phyloP scores from a whole-genome alignment of 108 stramenopile species.

The Fistulifera pelliculosa region DNA sequence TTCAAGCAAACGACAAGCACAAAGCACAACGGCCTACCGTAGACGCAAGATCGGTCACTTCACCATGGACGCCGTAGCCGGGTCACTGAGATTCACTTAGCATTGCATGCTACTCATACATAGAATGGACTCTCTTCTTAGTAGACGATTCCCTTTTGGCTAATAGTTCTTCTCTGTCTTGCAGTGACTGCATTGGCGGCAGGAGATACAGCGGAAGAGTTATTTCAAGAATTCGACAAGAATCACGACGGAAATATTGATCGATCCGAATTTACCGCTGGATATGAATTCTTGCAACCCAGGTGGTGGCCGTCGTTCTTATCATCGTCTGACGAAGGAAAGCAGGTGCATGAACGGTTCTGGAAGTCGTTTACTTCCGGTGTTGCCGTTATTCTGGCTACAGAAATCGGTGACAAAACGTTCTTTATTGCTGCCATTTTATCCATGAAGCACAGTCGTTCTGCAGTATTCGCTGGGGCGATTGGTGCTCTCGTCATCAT shows the following conservation, averaged over 20 bases:
- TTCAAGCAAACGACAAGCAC: too few species aligned
- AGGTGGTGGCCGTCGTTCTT: neutral
- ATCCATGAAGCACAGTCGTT: constrained; percentile 83
- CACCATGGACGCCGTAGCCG: too few species aligned
- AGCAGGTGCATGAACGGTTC: constrained; percentile 22
- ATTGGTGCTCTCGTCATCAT: constrained; percentile 87
- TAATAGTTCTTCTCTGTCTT: too few species aligned
- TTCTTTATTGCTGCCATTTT: constrained; percentile 99
- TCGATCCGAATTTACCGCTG: constrained; percentile 11
- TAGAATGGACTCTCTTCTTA: too few species aligned
- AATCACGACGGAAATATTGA: constrained; percentile 25
- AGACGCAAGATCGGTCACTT: too few species aligned
- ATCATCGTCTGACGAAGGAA: neutral
- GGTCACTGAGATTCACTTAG: too few species aligned
- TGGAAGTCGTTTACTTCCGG: constrained; percentile 62
- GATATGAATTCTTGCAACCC: constrained; percentile 2
- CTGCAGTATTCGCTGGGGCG: constrained; percentile 89
- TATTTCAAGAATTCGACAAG: constrained; percentile 17
- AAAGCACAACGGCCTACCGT: too few species aligned
- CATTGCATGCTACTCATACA: too few species aligned
- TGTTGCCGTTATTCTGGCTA: constrained; percentile 91
- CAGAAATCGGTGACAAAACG: constrained; percentile 99
- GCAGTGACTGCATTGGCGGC: too few species aligned
- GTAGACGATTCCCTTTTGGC: too few species aligned
- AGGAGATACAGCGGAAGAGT: constrained; percentile 2